Conservation (phyloP, 208 protist genomes). For the Novymonas esmeraldas region DNA sequence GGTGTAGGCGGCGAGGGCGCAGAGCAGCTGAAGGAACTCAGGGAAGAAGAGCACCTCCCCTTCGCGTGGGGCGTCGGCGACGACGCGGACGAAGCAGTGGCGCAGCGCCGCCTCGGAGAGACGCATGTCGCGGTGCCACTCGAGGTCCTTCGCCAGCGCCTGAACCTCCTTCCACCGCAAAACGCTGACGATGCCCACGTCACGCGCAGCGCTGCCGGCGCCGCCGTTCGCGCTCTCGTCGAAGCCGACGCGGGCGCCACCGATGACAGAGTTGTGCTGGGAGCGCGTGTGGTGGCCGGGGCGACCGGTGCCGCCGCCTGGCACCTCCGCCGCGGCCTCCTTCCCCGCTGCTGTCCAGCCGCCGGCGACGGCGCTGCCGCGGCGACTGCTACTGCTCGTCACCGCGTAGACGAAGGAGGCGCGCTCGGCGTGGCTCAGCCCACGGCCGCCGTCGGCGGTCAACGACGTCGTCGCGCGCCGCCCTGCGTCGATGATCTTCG, state of each 20-base stretch:
- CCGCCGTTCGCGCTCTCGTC: background rate
- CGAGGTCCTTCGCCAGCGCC: slow-evolving; percentile 52
- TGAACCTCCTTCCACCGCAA: slow-evolving; percentile 45
- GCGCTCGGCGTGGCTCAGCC: slow-evolving; percentile 14
- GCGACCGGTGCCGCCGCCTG: no score
- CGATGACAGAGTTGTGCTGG: background rate
- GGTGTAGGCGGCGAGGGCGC: slow-evolving; percentile 51
- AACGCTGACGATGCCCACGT: slow-evolving; percentile 74
- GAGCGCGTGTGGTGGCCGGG: no score
- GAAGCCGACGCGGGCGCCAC: slow-evolving; percentile 3
- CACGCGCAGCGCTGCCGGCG: slow-evolving; percentile 16
- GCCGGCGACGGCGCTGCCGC: background rate
- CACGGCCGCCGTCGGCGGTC: background rate
- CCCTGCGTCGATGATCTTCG: slow-evolving; percentile 12
- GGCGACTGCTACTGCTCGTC: slow-evolving; percentile 2
- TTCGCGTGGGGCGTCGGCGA: slow-evolving; percentile 49
- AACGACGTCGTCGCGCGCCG: slow-evolving; percentile 10
- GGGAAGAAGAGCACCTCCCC: slow-evolving; percentile 62
- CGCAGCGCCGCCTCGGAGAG: slow-evolving; percentile 28
- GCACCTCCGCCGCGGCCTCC: no score
- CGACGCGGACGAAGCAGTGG: slow-evolving; percentile 43
- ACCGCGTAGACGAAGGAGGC: slow-evolving; percentile 18
- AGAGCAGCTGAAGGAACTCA: slow-evolving; percentile 73
- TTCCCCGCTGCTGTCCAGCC: background rate
- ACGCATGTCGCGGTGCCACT: slow-evolving; percentile 34